Base-by-base conservation (phyloP, 257 asterid species). In the Lycium barbarum region DNA sequence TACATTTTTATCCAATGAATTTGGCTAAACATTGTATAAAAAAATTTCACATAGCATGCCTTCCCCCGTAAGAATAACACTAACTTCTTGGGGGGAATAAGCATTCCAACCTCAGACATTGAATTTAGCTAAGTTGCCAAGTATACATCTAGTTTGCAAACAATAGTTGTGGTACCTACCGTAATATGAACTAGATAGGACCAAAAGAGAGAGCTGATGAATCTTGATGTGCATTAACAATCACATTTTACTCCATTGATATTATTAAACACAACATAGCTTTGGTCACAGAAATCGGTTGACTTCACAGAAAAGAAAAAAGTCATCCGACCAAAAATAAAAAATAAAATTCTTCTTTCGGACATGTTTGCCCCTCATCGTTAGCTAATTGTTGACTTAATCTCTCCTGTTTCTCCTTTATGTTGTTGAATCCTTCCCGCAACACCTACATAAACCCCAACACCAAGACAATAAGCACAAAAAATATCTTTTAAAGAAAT, bases 381-480 rank as follows among this genome's bases (percentile, higher is more conserved):
- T 45, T 45, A 45, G 80, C 81, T 47, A 47, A 7, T 47, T 49
- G 59, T 20, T 3, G 79, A 63, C 61, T 65, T 8, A 43, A 54
- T 43, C 59, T 58, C 47, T 8, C 33, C 9, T 53, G 17, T 43
- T 54, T 59, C 15, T 43, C 49, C 55, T 9, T 45, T 72, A 72
- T 26, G 12, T 6, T 45, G 59, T 68, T 18, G 78, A 67, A 68
- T 83, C 81, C 71, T 83, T 70, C 70, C 85, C 85, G 57, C 85
- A 83, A 36, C 85, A 83, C 81, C 85, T 83, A 35, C 85, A 67
- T 49, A 67, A 10, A 82, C 38, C 62, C 22, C 78, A 65, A 33
- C 43, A 47, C 36, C 85, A 49, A 13, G 45, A 74, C 81, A 22
- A 74, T 74, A 74, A 74, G 62, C 62, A 47, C 22, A 22, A 22